phyloP scores from a whole-genome alignment of 257 asterid species.

The Solanum phureja region DNA sequence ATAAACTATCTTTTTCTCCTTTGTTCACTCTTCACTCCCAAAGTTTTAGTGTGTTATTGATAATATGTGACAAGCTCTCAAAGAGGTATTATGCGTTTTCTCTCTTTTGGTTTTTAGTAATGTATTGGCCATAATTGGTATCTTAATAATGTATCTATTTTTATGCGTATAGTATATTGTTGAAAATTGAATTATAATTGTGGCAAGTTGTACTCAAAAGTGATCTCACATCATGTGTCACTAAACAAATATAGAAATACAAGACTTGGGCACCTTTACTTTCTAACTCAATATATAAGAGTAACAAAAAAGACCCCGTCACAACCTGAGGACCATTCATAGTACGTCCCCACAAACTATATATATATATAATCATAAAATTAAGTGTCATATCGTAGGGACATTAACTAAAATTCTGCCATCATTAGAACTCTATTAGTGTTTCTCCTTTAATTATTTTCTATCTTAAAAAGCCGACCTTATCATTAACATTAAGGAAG shows the following conservation, averaged over 20 bases:
- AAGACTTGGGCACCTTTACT: background rate
- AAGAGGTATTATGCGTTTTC: background rate
- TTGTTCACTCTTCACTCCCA: background rate
- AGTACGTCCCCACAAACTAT: background rate
- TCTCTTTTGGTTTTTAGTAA: background rate
- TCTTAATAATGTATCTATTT: background rate
- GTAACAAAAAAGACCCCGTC: background rate
- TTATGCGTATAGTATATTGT: background rate
- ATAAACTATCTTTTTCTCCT: background rate
- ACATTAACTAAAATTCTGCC: background rate
- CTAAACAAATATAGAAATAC: background rate
- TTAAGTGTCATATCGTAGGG: background rate
- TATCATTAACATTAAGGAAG: background rate
- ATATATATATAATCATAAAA: background rate
- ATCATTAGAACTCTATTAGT: constrained; percentile 7
- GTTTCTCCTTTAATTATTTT: background rate
- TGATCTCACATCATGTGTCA: constrained; percentile 11
- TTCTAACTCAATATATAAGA: background rate
- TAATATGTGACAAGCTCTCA: background rate
- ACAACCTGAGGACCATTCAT: constrained; percentile 3
- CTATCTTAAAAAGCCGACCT: background rate
- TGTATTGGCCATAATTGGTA: background rate
- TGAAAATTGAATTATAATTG: background rate
- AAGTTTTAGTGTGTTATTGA: background rate
- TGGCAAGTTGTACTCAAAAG: constrained; percentile 6